phyloP scores from a whole-genome alignment of 805 yeast genomes.

The Spathaspora hagerdaliae region DNA sequence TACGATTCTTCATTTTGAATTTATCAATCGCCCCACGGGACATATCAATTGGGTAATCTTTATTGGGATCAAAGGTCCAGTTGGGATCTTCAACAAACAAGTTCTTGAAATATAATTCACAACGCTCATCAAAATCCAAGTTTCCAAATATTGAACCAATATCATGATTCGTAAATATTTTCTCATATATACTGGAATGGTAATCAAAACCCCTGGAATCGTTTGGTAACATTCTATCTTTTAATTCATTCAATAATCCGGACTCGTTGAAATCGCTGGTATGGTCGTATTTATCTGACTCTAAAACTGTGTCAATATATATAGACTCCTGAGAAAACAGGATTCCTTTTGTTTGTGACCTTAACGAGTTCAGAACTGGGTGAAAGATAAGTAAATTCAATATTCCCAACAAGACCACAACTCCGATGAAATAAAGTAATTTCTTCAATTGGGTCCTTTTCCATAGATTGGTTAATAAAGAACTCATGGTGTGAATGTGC shows the following conservation, averaged over 20 bases:
- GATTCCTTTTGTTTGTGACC: too few relatives aligned
- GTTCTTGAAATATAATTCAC: constrained; percentile 40
- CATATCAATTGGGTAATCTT: constrained; percentile 6
- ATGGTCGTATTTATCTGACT: too few relatives aligned
- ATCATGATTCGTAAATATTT: constrained; percentile 16
- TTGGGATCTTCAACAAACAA: constrained; percentile 32
- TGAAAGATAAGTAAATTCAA: too few relatives aligned
- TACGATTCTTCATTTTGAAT: constrained; percentile 17
- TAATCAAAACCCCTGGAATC: constrained; percentile 17
- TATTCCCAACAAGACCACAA: too few relatives aligned
- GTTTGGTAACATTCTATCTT: not conserved
- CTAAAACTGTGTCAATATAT: too few relatives aligned
- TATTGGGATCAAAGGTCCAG: constrained; percentile 38
- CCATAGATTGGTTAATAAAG: too few relatives aligned
- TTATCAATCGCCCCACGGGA: constrained; percentile 10
- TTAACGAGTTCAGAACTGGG: too few relatives aligned
- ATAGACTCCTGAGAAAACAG: too few relatives aligned
- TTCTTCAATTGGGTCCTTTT: too few relatives aligned
- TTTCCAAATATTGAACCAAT: constrained; percentile 16
- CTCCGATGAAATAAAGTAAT: too few relatives aligned
- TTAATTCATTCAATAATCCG: not conserved
- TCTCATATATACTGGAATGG: constrained; percentile 19
- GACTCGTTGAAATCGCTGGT: too few relatives aligned
- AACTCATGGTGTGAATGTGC: too few relatives aligned
- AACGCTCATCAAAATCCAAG: constrained; percentile 20